These are phyloP conservation scores for Penicillium sp. DNA, from an alignment of 2,329 filamentous ascomycete species.

Conservation along the genomic window DNA sequence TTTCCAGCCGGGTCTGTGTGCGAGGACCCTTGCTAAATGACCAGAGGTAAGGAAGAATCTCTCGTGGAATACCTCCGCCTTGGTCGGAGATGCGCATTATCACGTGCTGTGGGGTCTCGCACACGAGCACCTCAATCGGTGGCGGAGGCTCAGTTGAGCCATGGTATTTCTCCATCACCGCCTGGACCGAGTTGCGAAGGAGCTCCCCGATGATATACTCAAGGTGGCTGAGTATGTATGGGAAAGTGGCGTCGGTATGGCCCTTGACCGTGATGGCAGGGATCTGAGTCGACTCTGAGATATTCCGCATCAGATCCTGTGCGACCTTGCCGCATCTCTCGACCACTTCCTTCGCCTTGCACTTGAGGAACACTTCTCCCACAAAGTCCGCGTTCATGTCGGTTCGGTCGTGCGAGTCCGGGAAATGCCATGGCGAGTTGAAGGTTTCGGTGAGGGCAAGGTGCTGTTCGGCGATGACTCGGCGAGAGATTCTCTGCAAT, in stretches of 20 bases:
- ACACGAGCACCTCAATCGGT: conserved; percentile 91
- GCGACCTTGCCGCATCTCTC: conserved; percentile 78
- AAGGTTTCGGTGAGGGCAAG: conserved; percentile 93
- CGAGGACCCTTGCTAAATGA: conserved; percentile 93
- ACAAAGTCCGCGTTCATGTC: conserved; percentile 78
- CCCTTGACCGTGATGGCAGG: conserved; percentile 83
- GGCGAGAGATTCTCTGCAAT: conserved; percentile 79
- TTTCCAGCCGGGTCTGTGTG: conserved; percentile 74
- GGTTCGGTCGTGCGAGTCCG: conserved; percentile 68
- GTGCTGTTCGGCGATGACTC: conserved; percentile 97
- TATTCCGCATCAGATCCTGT: conserved; percentile 70
- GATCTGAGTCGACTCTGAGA: conserved; percentile 71
- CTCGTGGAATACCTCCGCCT: conserved; percentile 84
- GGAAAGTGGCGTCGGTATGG: conserved; percentile 86
- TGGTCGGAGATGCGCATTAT: conserved; percentile 96
- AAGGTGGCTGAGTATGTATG: conserved; percentile 92
- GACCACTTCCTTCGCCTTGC: conserved; percentile 86
- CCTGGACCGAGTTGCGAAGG: conserved; percentile 91
- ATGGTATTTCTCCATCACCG: conserved; percentile 75
- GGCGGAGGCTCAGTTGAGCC: conserved; percentile 58
- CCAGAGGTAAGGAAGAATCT: conserved; percentile 88
- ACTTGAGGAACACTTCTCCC: conserved; percentile 92
- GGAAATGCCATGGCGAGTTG: conserved; percentile 86
- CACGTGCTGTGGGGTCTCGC: conserved; percentile 90
- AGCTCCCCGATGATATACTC: conserved; percentile 98